Evolutionary conservation across 208 protist genomes (phyloP), one percentile per base, ranked within the genome.

Genomic region (Trypanosomatidae sp.): DNA sequence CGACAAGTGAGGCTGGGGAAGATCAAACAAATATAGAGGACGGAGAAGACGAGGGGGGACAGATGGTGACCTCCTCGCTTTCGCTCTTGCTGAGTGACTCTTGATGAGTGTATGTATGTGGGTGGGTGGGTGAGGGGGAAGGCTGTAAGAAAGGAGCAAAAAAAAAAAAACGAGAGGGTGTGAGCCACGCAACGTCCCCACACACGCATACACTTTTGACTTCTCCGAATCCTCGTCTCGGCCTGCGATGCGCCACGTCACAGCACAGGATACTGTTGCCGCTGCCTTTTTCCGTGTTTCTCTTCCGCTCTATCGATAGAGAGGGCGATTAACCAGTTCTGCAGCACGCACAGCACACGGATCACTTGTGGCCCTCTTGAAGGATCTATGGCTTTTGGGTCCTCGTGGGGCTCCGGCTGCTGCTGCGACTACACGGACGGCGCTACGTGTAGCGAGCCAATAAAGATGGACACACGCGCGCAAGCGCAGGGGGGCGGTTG

Each of bases 401-500:
- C 39, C 22, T 83, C 44, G 60, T 69, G n/a, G 1, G 30, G 6
- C 59, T 60, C 69, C 58, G 2, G 2, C 12, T 22, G 56, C 56
- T 30, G 62, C 22, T 36, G 19, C 41, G 46, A 69, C 47, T 73
- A 55, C 53, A 76, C 79, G 79, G 73, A 83, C 73, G 78, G 78
- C 78, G 76, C 75, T 75, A 79, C 69, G 79, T 72, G 73, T 65
- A 75, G 50, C 30, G 30, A 10, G 15, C 60, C 19, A 17, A 52
- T 13, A 30, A 7, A 66, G n/a, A 50, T n/a, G 13, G 22, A n/a
- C 41, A 19, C 62, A 50, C 41, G 17, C 22, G 25, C 62, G 12
- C 33, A n/a, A 5, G 4, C 9, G 47, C 47, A 50, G 50, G n/a
- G 56, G 73, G 30, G 36, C 46, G 22, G 33, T 12, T 6, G 59